phyloP scores from a whole-genome alignment of 2,329 filamentous ascomycete species.

The Nemania sp. region DNA sequence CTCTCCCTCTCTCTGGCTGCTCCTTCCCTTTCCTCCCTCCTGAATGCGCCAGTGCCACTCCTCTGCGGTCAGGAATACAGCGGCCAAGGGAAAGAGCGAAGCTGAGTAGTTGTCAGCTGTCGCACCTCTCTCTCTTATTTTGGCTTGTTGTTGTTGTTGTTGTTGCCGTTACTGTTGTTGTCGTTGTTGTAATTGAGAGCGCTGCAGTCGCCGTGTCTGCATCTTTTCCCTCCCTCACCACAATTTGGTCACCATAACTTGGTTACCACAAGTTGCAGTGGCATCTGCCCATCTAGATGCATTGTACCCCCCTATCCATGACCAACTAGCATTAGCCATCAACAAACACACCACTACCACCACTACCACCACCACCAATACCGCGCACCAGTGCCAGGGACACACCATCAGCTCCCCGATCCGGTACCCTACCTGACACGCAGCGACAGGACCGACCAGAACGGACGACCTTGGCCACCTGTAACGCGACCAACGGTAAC shows the following conservation, averaged over 20 bases:
- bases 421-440: background rate
- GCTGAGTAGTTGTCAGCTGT: slow-evolving; percentile 21
- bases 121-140: slow-evolving; percentile 12
- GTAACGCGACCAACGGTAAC: slow-evolving; percentile 20
- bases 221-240: background rate
- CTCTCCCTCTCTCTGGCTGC: slow-evolving; percentile 4
- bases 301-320: slow-evolving; percentile 21
- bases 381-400: slow-evolving; percentile 17
- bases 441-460: slow-evolving; percentile 12
- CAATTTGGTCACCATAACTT: too few relatives aligned
- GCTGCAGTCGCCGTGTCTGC: slow-evolving; percentile 12
- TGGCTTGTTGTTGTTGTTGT: too few relatives aligned
- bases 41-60: slow-evolving; percentile 24
- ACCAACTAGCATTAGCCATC: slow-evolving; percentile 23
- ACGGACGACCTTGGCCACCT: slow-evolving; percentile 14
- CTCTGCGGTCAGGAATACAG: slow-evolving; percentile 23
- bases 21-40: slow-evolving; percentile 18
- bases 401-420: slow-evolving; percentile 10
- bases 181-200: slow-evolving; percentile 11
- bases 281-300: slow-evolving; percentile 12
- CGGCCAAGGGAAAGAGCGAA: slow-evolving; percentile 26
- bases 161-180: too few relatives aligned
- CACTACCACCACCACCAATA: too few relatives aligned
- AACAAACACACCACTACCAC: slow-evolving; percentile 16
- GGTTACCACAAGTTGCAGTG: too few relatives aligned